Conservation (phyloP, 192 early-diverging fungal species). For the Rhizophagus clarus region DNA sequence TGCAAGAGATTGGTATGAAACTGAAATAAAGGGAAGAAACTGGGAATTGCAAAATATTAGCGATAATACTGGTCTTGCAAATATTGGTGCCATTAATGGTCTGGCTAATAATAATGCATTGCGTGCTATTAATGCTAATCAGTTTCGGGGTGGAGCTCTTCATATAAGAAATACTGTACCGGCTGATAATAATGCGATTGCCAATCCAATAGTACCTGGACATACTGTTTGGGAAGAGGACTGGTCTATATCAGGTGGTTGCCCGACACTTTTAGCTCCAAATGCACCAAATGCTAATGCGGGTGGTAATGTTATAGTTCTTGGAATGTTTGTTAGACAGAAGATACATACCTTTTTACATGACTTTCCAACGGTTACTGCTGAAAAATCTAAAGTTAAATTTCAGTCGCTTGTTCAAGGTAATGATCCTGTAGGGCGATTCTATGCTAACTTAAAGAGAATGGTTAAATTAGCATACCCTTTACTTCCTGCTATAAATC, state of each 20-base stretch:
- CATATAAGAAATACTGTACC: conserved; percentile 18
- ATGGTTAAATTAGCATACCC: conserved; percentile 21
- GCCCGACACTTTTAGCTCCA: too few species aligned
- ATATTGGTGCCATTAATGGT: conserved; percentile 15
- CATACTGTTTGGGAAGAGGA: conserved; percentile 25
- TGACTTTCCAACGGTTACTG: conserved; percentile 14
- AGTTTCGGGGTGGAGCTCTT: conserved; percentile 5
- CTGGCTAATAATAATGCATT: conserved; percentile 4
- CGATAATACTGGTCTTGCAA: conserved; percentile 5
- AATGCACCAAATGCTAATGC: not conserved
- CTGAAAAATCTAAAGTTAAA: conserved; percentile 11
- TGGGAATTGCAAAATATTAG: conserved; percentile 20
- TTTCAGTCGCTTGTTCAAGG: conserved; percentile 7
- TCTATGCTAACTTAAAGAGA: conserved; percentile 20
- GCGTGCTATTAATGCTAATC: conserved; percentile 27
- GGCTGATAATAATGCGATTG: not conserved
- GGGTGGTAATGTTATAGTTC: conserved; percentile 7
- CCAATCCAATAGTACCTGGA: conserved; percentile 12
- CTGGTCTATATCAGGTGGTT: conserved; percentile 13
- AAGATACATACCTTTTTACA: conserved; percentile 13
- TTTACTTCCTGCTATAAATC: not conserved
- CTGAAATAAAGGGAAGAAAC: not conserved
- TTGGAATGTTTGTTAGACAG: conserved; percentile 4
- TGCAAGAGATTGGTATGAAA: too few species aligned
- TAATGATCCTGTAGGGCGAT: conserved; percentile 15